Evolutionary conservation across 2,329 filamentous ascomycete species (phyloP).

Genomic region (Ascochyta pisi): DNA sequence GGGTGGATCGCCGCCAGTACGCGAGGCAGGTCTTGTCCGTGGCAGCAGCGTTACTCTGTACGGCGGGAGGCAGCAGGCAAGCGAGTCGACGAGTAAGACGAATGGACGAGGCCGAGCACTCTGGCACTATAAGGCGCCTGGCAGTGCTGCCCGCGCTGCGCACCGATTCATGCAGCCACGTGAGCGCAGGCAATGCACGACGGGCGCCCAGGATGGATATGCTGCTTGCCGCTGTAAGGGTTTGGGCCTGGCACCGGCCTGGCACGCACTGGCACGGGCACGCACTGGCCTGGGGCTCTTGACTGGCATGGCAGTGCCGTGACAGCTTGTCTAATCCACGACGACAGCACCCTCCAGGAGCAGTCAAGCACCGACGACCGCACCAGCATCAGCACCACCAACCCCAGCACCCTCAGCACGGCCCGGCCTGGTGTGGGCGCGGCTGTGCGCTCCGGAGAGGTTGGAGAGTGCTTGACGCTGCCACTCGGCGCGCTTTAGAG

Average conservation of each 20-base stretch:
- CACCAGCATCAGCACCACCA: no score
- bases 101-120: not conserved
- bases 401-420: not conserved
- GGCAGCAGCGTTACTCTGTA: no score
- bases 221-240: constrained; percentile 27
- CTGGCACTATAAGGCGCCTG: constrained; percentile 9
- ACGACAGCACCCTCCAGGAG: constrained; percentile 3
- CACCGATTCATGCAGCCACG: constrained; percentile 21
- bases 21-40: constrained; percentile 10
- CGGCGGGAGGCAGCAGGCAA: constrained; percentile 9
- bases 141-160: constrained; percentile 3
- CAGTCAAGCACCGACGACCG: not conserved
- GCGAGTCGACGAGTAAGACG: constrained; percentile 11
- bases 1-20: constrained; percentile 19
- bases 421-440: constrained; percentile 2
- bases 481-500: not conserved
- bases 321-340: constrained; percentile 12
- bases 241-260: constrained; percentile 8
- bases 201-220: constrained; percentile 13
- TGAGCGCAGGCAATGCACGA: constrained; percentile 19
- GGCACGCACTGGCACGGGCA: not conserved
- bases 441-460: constrained; percentile 4
- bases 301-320: constrained; percentile 6
- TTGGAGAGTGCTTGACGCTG: not conserved
- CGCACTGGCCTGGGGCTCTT: not conserved